A percentile compares a stretch with the other conserved stretches of the same genome.
Evolutionary conservation across 768 basidiomycete genomes (phyloP).

Genomic region (Podaxis carcinomalis): DNA sequence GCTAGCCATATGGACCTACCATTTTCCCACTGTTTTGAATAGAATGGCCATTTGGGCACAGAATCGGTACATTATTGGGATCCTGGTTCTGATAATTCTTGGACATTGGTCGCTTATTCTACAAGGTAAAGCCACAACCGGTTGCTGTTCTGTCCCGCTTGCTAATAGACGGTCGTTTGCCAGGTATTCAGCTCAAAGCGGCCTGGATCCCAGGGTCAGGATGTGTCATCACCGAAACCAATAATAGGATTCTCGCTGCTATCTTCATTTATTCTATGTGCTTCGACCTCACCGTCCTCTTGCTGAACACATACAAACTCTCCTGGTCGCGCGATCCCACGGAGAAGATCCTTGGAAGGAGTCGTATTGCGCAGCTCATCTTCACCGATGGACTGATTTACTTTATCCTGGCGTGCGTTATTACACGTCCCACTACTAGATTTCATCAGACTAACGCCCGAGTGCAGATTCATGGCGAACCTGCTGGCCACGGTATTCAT

Average conservation of each 20-base stretch:
- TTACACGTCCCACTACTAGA: background rate
- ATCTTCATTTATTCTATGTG: conserved; percentile 77
- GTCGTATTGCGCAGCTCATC: conserved; percentile 56
- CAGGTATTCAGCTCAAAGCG: conserved; percentile 59
- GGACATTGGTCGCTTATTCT: conserved; percentile 72
- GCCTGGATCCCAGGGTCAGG: conserved; percentile 41
- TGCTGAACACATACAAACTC: conserved; percentile 59
- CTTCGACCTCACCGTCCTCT: conserved; percentile 61
- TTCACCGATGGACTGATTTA: conserved; percentile 71
- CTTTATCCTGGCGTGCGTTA: conserved; percentile 63
- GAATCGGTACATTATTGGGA: conserved; percentile 44
- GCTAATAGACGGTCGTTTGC: background rate
- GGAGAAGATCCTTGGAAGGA: conserved; percentile 25
- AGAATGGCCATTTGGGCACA: conserved; percentile 65
- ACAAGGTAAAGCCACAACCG: conserved; percentile 39
- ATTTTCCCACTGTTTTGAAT: background rate
- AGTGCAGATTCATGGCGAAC: conserved; percentile 39
- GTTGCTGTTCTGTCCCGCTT: background rate
- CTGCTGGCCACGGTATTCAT: conserved; percentile 56
- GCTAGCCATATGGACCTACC: background rate
- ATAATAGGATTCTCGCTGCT: conserved; percentile 60
- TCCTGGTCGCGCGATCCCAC: conserved; percentile 19
- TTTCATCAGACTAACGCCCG: background rate
- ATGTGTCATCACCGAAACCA: conserved; percentile 56
- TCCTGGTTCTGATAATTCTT: conserved; percentile 51